phyloP scores from a whole-genome alignment of 1,284 basidiomycete genomes.

The Tilletia caries region DNA sequence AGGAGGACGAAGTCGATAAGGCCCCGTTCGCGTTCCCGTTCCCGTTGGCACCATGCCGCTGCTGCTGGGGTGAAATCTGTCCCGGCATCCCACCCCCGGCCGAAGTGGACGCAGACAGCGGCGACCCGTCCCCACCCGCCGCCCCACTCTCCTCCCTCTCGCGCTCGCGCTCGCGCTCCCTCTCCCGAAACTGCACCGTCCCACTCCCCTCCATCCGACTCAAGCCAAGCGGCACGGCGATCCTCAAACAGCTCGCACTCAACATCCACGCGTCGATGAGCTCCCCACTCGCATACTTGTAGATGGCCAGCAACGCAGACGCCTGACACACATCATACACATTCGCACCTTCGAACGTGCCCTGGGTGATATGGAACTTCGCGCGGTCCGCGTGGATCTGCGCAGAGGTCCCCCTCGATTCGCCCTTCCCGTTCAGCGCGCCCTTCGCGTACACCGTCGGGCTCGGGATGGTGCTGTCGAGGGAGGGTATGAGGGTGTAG shows the following conservation, averaged over 20 bases:
- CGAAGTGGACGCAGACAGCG: too few species aligned
- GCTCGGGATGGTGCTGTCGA: not conserved
- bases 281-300: constrained; percentile 35
- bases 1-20: too few species aligned
- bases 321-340: constrained; percentile 35
- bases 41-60: too few species aligned
- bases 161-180: too few species aligned
- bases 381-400: constrained; percentile 34
- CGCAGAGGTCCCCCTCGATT: not conserved
- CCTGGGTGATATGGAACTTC: constrained; percentile 19
- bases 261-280: constrained; percentile 40
- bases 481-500: constrained; percentile 4
- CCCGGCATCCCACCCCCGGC: too few species aligned
- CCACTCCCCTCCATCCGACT: not conserved
- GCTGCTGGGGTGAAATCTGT: too few species aligned
- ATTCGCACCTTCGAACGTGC: constrained; percentile 21
- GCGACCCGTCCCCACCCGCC: too few species aligned
- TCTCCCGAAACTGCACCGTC: too few species aligned
- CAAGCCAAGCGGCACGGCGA: constrained; percentile 1
- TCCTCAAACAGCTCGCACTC: constrained; percentile 4
- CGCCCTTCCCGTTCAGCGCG: constrained; percentile 2
- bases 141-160: too few species aligned
- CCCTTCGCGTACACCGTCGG: constrained; percentile 1
- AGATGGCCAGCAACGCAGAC: constrained; percentile 26
- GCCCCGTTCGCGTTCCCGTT: too few species aligned